Evolutionary conservation across 352 stramenopile genomes (phyloP).

Genomic region (Plasmopara viticola): DNA sequence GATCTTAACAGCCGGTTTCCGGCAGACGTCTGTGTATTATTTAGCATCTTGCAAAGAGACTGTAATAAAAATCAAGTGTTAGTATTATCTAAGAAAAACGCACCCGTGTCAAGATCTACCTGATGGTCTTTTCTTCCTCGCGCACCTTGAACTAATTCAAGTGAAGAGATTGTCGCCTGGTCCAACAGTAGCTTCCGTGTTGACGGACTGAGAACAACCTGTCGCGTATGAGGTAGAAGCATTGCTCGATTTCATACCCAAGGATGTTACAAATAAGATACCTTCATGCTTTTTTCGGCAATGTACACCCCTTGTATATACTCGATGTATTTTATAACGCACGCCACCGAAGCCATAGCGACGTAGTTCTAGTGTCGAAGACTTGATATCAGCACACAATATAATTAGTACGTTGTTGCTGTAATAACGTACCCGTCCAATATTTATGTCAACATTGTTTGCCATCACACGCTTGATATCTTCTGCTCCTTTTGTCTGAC

Average conservation of each 20-base stretch:
- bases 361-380: slow-evolving; percentile 64
- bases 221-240: not conserved
- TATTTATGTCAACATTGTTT: slow-evolving; percentile 80
- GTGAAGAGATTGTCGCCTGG: slow-evolving; percentile 62
- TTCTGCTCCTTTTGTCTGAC: slow-evolving; percentile 78
- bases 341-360: slow-evolving; percentile 71
- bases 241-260: slow-evolving; percentile 1
- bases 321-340: slow-evolving; percentile 82
- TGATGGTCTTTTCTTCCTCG: slow-evolving; percentile 47
- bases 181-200: slow-evolving; percentile 75
- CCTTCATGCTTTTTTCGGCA: slow-evolving; percentile 77
- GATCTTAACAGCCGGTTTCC: slow-evolving; percentile 71
- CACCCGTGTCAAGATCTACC: slow-evolving; percentile 26
- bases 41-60: slow-evolving; percentile 73
- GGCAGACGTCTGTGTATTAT: slow-evolving; percentile 70
- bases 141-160: slow-evolving; percentile 64
- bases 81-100: not conserved
- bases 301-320: slow-evolving; percentile 83
- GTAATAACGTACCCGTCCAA: slow-evolving; percentile 42
- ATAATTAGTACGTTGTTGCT: not conserved
- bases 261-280: slow-evolving; percentile 4
- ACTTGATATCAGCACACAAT: not conserved
- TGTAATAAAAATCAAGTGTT: slow-evolving; percentile 11
- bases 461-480: slow-evolving; percentile 78
- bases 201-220: slow-evolving; percentile 76